Conservation (phyloP, 2,329 filamentous ascomycete genomes). For the Diaporthe velutina region DNA sequence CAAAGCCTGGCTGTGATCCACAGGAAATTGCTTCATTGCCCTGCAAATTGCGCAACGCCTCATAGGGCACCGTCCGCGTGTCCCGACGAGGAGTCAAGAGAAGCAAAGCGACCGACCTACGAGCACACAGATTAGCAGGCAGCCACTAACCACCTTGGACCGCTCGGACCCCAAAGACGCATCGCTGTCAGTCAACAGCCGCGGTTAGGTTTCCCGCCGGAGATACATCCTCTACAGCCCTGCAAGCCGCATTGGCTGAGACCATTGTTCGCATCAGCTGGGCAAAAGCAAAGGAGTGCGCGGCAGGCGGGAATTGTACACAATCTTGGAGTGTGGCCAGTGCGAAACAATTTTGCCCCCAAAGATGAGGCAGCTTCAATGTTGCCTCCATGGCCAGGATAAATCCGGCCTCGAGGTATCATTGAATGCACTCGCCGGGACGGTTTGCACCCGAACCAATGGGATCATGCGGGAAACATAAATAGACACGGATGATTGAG, state of each 20-base stretch:
- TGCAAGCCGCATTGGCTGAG: background rate
- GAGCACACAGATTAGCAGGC: background rate
- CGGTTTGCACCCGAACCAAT: too few relatives aligned
- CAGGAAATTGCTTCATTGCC: background rate
- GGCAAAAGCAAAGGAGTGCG: background rate
- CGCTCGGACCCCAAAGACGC: background rate
- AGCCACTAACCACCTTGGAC: background rate
- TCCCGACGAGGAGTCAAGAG: background rate
- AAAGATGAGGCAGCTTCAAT: background rate
- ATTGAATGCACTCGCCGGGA: background rate
- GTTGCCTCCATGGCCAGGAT: background rate
- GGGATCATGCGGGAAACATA: background rate
- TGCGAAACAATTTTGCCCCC: conserved; percentile 15
- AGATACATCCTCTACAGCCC: background rate
- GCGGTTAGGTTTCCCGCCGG: background rate
- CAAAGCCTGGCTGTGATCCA: background rate
- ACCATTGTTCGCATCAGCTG: background rate
- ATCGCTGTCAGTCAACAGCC: background rate
- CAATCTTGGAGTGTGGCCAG: conserved; percentile 5
- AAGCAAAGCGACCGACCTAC: background rate
- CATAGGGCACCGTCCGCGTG: too few relatives aligned
- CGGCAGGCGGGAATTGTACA: background rate
- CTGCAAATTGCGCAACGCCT: too few relatives aligned
- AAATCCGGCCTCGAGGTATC: background rate
- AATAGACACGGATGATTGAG: conserved; percentile 30